phyloP scores from a whole-genome alignment of 306 rosid species.

The Notholithocarpus densiflorus region DNA sequence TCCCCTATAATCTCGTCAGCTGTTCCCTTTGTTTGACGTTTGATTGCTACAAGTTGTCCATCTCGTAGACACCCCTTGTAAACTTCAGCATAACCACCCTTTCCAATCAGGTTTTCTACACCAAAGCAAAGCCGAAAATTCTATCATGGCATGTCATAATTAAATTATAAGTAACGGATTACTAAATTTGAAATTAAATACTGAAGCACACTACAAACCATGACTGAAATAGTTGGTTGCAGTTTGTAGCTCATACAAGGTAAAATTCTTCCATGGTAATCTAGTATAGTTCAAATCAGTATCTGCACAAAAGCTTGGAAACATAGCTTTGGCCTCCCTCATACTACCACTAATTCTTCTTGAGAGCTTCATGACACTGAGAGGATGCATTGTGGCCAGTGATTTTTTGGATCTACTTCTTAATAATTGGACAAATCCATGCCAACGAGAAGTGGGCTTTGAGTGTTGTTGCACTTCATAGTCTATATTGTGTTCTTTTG shows the following conservation, averaged over 20 bases:
- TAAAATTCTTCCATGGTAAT: slow-evolving; percentile 82
- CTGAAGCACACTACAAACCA: slow-evolving; percentile 32
- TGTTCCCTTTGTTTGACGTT: slow-evolving; percentile 67
- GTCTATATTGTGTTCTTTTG: slow-evolving; percentile 41
- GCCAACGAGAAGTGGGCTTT: slow-evolving; percentile 50
- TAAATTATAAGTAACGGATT: not conserved
- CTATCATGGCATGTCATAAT: not conserved
- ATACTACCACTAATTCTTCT: slow-evolving; percentile 67
- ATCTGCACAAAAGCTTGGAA: slow-evolving; percentile 43
- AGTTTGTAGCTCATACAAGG: slow-evolving; percentile 56
- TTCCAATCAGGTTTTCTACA: slow-evolving; percentile 86
- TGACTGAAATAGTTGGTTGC: slow-evolving; percentile 77
- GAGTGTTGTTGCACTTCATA: slow-evolving; percentile 34
- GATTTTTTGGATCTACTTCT: slow-evolving; percentile 56
- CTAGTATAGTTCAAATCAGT: slow-evolving; percentile 36
- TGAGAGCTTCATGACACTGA: slow-evolving; percentile 43
- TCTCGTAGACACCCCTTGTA: slow-evolving; percentile 78
- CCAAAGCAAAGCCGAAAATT: slow-evolving; percentile 18
- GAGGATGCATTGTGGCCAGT: slow-evolving; percentile 49
- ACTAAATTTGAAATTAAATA: not conserved
- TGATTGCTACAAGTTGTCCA: slow-evolving; percentile 72
- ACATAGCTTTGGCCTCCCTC: slow-evolving; percentile 39
- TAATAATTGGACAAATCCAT: slow-evolving; percentile 43
- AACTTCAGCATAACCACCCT: slow-evolving; percentile 96
- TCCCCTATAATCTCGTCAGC: slow-evolving; percentile 72